These are phyloP conservation scores for Juglanconis sp. DNA, from an alignment of 2,329 filamentous ascomycete species.

Conservation along the genomic window DNA sequence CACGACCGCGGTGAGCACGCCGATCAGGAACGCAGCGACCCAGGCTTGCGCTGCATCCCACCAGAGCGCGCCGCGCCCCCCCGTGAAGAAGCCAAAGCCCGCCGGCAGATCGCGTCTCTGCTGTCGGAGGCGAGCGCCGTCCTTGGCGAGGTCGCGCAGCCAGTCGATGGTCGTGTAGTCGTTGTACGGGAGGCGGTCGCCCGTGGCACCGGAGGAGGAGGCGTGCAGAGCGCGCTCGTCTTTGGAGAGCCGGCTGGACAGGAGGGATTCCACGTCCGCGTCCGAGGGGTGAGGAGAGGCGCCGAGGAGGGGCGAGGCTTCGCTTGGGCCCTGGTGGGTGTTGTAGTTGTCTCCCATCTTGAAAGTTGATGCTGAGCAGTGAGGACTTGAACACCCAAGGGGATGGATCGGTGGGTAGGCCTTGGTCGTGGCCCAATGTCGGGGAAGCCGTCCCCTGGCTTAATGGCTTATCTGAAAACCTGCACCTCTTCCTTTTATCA, in stretches of 20 bases:
- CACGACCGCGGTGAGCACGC: slow-evolving; percentile 50
- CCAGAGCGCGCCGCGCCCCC: slow-evolving; percentile 31
- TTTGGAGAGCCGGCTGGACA: slow-evolving; percentile 36
- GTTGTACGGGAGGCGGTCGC: slow-evolving; percentile 57
- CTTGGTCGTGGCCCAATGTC: too few species aligned
- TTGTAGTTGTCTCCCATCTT: neutral
- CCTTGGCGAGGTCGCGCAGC: slow-evolving; percentile 59
- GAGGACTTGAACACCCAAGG: too few species aligned
- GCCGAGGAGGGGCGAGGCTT: neutral
- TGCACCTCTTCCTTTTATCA: too few species aligned
- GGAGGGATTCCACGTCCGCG: slow-evolving; percentile 19
- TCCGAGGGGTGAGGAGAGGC: neutral
- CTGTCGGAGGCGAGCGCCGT: slow-evolving; percentile 45
- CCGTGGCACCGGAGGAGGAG: slow-evolving; percentile 36
- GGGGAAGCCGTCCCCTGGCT: too few species aligned
- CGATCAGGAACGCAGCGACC: slow-evolving; percentile 52
- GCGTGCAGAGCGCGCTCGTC: slow-evolving; percentile 19
- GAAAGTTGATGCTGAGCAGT: too few species aligned
- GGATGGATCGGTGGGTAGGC: too few species aligned
- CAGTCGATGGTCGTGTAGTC: slow-evolving; percentile 62
- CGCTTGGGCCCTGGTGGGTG: neutral
- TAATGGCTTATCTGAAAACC: too few species aligned
- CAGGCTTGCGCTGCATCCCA: slow-evolving; percentile 53
- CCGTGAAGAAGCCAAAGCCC: too few species aligned
- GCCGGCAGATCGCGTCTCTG: slow-evolving; percentile 25